Evolutionary conservation across 2,329 filamentous ascomycete species (phyloP).

Genomic region (Raffaelea albimanens): DNA sequence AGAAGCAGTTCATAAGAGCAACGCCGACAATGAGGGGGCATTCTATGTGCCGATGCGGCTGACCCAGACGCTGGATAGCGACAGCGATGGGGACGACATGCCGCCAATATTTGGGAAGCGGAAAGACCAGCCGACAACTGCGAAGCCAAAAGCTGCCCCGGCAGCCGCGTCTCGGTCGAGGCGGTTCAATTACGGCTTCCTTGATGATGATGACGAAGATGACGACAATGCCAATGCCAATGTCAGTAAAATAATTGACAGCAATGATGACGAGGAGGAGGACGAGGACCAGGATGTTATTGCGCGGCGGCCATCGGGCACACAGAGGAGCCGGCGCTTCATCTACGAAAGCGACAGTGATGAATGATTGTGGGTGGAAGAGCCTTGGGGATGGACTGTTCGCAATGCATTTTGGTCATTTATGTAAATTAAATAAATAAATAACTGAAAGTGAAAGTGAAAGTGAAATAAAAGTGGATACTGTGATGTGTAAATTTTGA

Average conservation of each 20-base stretch:
- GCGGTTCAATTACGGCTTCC: conserved; percentile 1
- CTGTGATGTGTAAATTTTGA: no score
- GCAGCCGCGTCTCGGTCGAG: neutral
- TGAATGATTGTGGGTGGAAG: no score
- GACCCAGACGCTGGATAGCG: conserved; percentile 9
- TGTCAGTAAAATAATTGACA: no score
- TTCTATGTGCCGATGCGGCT: conserved; percentile 9
- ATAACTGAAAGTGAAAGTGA: no score
- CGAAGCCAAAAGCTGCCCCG: neutral
- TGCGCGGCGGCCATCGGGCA: neutral
- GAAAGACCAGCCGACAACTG: neutral
- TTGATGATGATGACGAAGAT: conserved; percentile 1
- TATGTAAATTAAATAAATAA: no score
- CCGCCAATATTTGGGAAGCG: neutral
- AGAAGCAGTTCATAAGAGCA: no score
- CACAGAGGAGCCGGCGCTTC: conserved; percentile 4
- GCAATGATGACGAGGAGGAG: conserved; percentile 4
- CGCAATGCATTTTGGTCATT: no score
- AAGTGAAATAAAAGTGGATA: no score
- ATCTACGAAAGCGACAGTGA: conserved; percentile 11
- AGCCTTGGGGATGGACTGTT: no score
- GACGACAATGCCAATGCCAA: neutral
- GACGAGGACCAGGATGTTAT: conserved; percentile 1
- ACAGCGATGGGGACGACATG: conserved; percentile 2
- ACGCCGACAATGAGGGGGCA: neutral